phyloP scores from a whole-genome alignment of 352 stramenopile genomes.

The Globisporangium recalcitrans region DNA sequence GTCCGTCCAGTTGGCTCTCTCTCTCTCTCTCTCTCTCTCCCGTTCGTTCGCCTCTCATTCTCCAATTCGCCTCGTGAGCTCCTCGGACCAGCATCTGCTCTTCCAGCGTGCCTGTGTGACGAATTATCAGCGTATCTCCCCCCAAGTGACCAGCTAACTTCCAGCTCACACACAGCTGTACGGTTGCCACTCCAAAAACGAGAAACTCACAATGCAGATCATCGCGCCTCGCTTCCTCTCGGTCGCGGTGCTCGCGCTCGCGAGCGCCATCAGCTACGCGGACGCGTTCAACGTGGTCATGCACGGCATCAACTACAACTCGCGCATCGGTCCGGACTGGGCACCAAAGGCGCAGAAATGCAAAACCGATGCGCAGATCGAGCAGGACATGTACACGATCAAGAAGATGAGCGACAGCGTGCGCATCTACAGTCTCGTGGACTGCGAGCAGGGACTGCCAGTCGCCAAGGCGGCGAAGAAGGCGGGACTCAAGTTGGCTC shows the following conservation, averaged over 20 bases:
- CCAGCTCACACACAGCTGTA: no score
- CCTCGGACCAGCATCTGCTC: not conserved
- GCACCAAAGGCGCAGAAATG: slow-evolving; percentile 28
- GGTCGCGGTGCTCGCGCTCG: slow-evolving; percentile 14
- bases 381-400: slow-evolving; percentile 49
- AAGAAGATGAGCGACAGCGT: slow-evolving; percentile 44
- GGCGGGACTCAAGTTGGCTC: slow-evolving; percentile 42
- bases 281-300: slow-evolving; percentile 50
- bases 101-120: not conserved
- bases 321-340: slow-evolving; percentile 54
- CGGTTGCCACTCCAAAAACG: not conserved
- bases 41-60: not conserved
- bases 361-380: slow-evolving; percentile 41
- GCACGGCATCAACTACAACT: slow-evolving; percentile 76
- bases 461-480: slow-evolving; percentile 43
- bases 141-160: not conserved
- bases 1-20: not conserved
- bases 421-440: slow-evolving; percentile 62
- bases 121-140: not conserved
- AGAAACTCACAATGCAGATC: no score
- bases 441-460: slow-evolving; percentile 42
- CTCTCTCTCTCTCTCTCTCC: not conserved
- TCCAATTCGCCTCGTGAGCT: slow-evolving; percentile 6
- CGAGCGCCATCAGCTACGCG: not conserved
- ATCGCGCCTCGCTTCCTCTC: slow-evolving; percentile 8